Conservation (phyloP, 2,329 filamentous ascomycete genomes). For the Camillea tinctor region DNA sequence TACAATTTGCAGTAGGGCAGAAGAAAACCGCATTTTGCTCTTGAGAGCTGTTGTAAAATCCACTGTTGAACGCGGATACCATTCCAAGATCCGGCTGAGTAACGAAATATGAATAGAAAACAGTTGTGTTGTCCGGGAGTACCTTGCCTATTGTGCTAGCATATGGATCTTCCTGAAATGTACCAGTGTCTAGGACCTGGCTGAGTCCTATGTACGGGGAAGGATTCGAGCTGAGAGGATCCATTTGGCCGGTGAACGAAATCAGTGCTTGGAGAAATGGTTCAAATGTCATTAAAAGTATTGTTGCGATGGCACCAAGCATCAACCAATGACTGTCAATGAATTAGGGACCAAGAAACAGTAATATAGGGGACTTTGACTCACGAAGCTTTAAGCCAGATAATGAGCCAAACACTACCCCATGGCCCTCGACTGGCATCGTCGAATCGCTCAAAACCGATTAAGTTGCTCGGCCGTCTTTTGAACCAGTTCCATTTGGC, state of each 20-base stretch:
- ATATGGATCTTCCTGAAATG: slow-evolving; percentile 1
- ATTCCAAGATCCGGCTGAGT: slow-evolving; percentile 30
- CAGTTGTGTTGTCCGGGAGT: slow-evolving; percentile 4
- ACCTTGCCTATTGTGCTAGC: not conserved
- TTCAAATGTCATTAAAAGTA: slow-evolving; percentile 18
- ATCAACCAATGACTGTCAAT: slow-evolving; percentile 13
- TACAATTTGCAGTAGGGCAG: slow-evolving; percentile 26
- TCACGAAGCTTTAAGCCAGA: slow-evolving; percentile 18
- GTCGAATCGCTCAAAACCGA: slow-evolving; percentile 24
- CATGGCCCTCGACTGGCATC: slow-evolving; percentile 26
- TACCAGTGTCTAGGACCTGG: slow-evolving; percentile 11
- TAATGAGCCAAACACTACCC: slow-evolving; percentile 23
- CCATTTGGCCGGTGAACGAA: slow-evolving; percentile 10
- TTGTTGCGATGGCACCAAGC: slow-evolving; percentile 13
- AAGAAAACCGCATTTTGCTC: slow-evolving; percentile 7
- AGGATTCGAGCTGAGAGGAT: not conserved
- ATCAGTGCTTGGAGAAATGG: slow-evolving; percentile 23
- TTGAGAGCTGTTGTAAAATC: slow-evolving; percentile 14
- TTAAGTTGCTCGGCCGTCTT: slow-evolving; percentile 12
- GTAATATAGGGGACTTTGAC: not conserved
- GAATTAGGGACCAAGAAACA: not conserved
- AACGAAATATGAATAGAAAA: slow-evolving; percentile 12
- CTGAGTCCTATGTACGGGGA: slow-evolving; percentile 6
- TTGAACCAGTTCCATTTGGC: slow-evolving; percentile 27
- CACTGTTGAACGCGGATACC: slow-evolving; percentile 12